phyloP scores from a whole-genome alignment of 2,329 filamentous ascomycete genomes.

The Sporothrix dimorphospora region DNA sequence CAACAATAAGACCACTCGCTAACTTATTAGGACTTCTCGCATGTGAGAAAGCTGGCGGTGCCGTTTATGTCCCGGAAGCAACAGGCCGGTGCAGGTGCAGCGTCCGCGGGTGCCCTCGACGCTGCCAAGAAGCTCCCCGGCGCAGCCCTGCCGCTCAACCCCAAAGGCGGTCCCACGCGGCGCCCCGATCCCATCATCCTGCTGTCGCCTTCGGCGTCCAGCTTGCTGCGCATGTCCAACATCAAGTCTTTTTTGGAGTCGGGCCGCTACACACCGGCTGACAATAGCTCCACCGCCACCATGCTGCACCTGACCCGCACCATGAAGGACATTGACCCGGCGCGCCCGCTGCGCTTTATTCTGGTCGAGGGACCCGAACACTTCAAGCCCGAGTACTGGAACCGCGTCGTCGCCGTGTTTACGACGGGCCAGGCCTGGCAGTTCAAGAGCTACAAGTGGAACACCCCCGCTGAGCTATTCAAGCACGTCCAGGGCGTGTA shows the following conservation, averaged over 20 bases:
- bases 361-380: slow-evolving; percentile 90
- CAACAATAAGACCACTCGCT: background rate
- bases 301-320: slow-evolving; percentile 84
- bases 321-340: slow-evolving; percentile 70
- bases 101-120: slow-evolving; percentile 27
- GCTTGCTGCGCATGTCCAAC: slow-evolving; percentile 91
- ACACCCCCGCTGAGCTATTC: slow-evolving; percentile 84
- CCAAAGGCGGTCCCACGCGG: slow-evolving; percentile 49
- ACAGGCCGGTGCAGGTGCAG: slow-evolving; percentile 46
- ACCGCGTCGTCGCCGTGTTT: slow-evolving; percentile 91
- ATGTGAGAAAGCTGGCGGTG: slow-evolving; percentile 83
- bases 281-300: slow-evolving; percentile 69
- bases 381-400: slow-evolving; percentile 99
- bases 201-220: slow-evolving; percentile 92
- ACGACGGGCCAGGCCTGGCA: slow-evolving; percentile 98
- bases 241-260: slow-evolving; percentile 91
- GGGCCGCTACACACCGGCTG: slow-evolving; percentile 78
- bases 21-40: slow-evolving; percentile 77
- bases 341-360: slow-evolving; percentile 84
- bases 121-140: slow-evolving; percentile 48
- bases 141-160: slow-evolving; percentile 57
- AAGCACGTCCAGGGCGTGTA: slow-evolving; percentile 84
- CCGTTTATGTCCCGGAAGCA: slow-evolving; percentile 71
- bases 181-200: slow-evolving; percentile 87
- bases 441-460: slow-evolving; percentile 98